Conservation (phyloP, 106 monocot species). For the Agapanthus africanus region DNA sequence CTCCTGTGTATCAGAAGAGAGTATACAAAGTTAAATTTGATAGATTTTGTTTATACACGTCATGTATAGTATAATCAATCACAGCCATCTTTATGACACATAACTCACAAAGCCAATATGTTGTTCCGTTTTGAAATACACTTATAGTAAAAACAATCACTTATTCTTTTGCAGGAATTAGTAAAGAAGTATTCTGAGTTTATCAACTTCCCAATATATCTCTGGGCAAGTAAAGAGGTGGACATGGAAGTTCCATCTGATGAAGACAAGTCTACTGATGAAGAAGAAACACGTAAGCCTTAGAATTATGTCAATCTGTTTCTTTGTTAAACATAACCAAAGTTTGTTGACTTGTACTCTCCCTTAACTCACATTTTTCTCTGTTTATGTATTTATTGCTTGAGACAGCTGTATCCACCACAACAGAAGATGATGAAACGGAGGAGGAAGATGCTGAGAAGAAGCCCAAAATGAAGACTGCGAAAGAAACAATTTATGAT, state of each 20-base stretch:
- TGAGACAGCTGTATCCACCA: conserved; percentile 39
- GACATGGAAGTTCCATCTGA: conserved; percentile 90
- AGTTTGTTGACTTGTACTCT: too few species aligned
- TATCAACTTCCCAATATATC: conserved; percentile 96
- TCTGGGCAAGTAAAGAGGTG: conserved; percentile 92
- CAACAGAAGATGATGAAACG: conserved; percentile 55
- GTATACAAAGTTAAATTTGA: too few species aligned
- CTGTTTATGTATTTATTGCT: not conserved
- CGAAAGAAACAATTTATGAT: conserved; percentile 76
- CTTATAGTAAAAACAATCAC: too few species aligned
- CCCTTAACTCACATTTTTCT: not conserved
- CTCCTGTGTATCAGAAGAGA: too few species aligned
- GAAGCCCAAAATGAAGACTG: conserved; percentile 75
- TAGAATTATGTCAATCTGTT: not conserved
- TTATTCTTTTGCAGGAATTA: conserved; percentile 88
- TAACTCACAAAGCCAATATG: too few species aligned
- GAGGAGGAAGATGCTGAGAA: conserved; percentile 58
- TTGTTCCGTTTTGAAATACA: too few species aligned
- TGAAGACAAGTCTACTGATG: conserved; percentile 76
- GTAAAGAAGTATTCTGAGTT: conserved; percentile 97
- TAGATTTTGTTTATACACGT: too few species aligned
- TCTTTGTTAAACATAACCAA: too few species aligned
- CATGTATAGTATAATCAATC: too few species aligned
- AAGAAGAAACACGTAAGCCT: conserved; percentile 58
- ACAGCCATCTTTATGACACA: too few species aligned